Percentiles rank a stretch among this genome's conserved stretches.
These are phyloP conservation scores for Penicillium sp. DNA, from an alignment of 2,329 filamentous ascomycete species.

Conservation along the genomic window DNA sequence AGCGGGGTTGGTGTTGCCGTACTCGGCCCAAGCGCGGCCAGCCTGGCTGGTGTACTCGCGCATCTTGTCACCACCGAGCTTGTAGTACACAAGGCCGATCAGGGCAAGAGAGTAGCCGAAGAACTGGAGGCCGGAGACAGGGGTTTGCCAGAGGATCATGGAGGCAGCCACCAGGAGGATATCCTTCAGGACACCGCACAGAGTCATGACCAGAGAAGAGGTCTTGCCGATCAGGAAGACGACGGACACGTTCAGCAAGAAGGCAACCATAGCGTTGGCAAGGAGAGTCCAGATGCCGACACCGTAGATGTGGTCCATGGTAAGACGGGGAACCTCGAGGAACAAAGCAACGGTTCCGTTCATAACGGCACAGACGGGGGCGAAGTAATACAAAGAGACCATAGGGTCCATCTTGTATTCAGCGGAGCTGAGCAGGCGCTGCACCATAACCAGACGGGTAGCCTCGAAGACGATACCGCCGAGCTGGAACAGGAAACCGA, in stretches of 20 bases:
- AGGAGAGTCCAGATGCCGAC: conserved; percentile 63
- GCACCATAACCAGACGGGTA: conserved; percentile 76
- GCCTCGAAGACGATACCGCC: conserved; percentile 77
- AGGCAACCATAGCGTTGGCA: conserved; percentile 71
- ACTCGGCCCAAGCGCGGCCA: conserved; percentile 77
- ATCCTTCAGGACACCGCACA: conserved; percentile 82
- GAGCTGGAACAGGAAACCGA: conserved; percentile 64
- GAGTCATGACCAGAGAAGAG: conserved; percentile 76
- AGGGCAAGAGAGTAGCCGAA: conserved; percentile 73
- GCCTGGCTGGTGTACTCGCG: conserved; percentile 71
- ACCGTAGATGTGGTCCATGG: conserved; percentile 59
- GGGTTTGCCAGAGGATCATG: conserved; percentile 71
- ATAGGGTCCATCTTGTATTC: conserved; percentile 87
- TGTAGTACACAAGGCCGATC: conserved; percentile 61
- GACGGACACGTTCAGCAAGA: conserved; percentile 74
- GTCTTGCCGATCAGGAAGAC: conserved; percentile 89
- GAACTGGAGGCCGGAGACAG: conserved; percentile 64
- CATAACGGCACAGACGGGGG: conserved; percentile 75
- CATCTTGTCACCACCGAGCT: conserved; percentile 69
- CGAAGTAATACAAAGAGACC: conserved; percentile 85
- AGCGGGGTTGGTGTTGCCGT: conserved; percentile 69
- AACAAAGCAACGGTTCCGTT: conserved; percentile 66
- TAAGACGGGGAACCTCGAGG: conserved; percentile 63
- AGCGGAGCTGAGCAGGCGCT: conserved; percentile 69
- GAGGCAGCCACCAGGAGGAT: conserved; percentile 74